phyloP scores from a whole-genome alignment of 1,284 basidiomycete species.

The Cerioporus squamosus region DNA sequence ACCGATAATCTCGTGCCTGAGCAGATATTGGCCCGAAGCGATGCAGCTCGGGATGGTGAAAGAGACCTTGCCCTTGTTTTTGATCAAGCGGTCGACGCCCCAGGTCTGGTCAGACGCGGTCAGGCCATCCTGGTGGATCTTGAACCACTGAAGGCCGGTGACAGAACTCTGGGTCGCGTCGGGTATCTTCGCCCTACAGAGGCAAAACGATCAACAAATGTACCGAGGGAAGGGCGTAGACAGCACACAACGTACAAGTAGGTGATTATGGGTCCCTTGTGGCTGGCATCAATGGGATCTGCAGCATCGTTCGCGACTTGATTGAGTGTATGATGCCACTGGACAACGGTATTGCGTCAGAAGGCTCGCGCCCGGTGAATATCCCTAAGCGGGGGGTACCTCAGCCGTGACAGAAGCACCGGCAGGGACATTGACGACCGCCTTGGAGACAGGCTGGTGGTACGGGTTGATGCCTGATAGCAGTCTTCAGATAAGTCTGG shows the following conservation, averaged over 20 bases:
- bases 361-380: neutral
- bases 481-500: too few species aligned
- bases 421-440: constrained; percentile 56
- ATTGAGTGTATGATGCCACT: constrained; percentile 24
- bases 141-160: constrained; percentile 61
- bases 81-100: constrained; percentile 52
- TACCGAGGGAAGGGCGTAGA: neutral
- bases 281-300: constrained; percentile 57
- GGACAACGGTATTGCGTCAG: neutral
- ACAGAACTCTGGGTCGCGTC: constrained; percentile 48
- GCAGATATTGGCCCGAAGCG: constrained; percentile 51
- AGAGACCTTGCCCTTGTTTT: constrained; percentile 56
- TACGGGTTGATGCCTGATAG: constrained; percentile 59
- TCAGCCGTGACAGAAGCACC: constrained; percentile 55
- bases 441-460: constrained; percentile 52
- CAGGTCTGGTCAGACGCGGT: constrained; percentile 38
- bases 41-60: constrained; percentile 58
- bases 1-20: constrained; percentile 60
- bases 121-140: constrained; percentile 47
- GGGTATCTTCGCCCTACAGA: constrained; percentile 46
- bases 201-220: neutral
- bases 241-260: constrained; percentile 51
- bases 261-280: constrained; percentile 56
- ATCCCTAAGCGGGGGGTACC: neutral
- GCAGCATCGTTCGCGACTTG: constrained; percentile 41